Percentiles rank a stretch among this genome's conserved stretches.
phyloP scores from a whole-genome alignment of 1,284 basidiomycete species.

The Trichosporon sp. region DNA sequence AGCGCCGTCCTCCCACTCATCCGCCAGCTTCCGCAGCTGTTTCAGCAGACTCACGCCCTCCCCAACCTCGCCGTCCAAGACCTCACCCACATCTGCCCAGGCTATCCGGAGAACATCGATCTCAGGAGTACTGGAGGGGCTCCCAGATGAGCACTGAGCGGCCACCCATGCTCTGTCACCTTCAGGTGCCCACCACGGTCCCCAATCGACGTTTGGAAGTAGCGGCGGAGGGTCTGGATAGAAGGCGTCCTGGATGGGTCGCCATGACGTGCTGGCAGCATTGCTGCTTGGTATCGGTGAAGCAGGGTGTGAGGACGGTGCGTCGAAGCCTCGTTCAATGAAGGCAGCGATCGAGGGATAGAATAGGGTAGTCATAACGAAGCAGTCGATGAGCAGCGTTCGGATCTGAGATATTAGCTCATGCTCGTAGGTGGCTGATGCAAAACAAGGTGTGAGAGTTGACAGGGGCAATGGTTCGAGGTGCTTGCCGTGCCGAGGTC shows the following conservation, averaged over 20 bases:
- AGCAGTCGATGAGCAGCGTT: constrained; percentile 82
- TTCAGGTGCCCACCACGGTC: constrained; percentile 37
- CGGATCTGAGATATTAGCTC: constrained; percentile 67
- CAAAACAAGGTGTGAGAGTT: background rate
- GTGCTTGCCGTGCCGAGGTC: background rate
- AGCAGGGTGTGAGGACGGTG: constrained; percentile 28
- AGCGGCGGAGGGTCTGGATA: constrained; percentile 38
- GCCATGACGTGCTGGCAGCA: constrained; percentile 38
- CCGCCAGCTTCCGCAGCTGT: constrained; percentile 17
- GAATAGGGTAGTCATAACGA: constrained; percentile 92
- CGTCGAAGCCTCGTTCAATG: constrained; percentile 50
- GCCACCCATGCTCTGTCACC: constrained; percentile 10
- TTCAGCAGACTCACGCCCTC: background rate
- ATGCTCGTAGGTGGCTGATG: background rate
- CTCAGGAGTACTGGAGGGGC: constrained; percentile 14
- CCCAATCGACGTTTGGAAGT: constrained; percentile 35
- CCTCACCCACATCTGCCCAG: constrained; percentile 42
- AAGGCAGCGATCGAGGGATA: constrained; percentile 85
- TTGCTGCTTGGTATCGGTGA: constrained; percentile 39
- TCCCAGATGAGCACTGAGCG: background rate
- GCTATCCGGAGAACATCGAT: constrained; percentile 32
- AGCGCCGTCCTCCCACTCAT: constrained; percentile 27
- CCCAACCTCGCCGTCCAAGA: constrained; percentile 29
- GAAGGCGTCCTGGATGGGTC: constrained; percentile 13
- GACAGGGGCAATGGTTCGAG: background rate